Conservation (phyloP, 495 filamentous ascomycete species). For the Xylaria nigripes region DNA sequence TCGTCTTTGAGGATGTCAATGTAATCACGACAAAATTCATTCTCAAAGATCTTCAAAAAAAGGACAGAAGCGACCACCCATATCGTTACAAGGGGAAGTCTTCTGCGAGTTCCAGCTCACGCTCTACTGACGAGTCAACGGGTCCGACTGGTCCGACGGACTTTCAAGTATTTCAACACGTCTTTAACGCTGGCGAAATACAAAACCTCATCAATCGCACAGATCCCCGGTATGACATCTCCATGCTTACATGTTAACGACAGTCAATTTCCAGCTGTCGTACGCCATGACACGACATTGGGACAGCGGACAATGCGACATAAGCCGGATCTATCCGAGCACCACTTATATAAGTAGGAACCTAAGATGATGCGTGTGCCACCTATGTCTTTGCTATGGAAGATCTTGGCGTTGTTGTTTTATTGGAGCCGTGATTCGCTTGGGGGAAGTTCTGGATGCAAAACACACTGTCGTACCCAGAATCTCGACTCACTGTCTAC, state of each 20-base stretch:
- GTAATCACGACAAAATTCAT: constrained; percentile 40
- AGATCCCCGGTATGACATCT: constrained; percentile 39
- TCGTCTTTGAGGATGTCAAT: constrained; percentile 52
- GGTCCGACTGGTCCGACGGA: constrained; percentile 31
- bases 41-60: constrained; percentile 40
- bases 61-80: constrained; percentile 26
- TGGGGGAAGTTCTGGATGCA: constrained; percentile 4
- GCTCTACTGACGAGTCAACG: constrained; percentile 11
- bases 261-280: constrained; percentile 7
- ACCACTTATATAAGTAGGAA: neutral
- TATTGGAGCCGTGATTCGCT: neutral
- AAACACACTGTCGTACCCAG: neutral
- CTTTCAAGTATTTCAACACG: constrained; percentile 34
- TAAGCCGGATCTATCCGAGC: constrained; percentile 22
- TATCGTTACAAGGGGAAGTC: constrained; percentile 30
- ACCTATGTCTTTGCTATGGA: constrained; percentile 3
- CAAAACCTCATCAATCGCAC: constrained; percentile 32
- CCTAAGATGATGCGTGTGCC: neutral
- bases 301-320: constrained; percentile 16
- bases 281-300: constrained; percentile 24
- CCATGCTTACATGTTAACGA: constrained; percentile 33
- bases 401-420: constrained; percentile 12
- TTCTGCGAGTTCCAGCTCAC: constrained; percentile 18
- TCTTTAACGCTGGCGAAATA: constrained; percentile 36
- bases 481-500: constrained; percentile 1